These are phyloP conservation scores for Neodidymelliopsis sp. DNA, from an alignment of 2,329 filamentous ascomycete genomes.

Conservation along the genomic window DNA sequence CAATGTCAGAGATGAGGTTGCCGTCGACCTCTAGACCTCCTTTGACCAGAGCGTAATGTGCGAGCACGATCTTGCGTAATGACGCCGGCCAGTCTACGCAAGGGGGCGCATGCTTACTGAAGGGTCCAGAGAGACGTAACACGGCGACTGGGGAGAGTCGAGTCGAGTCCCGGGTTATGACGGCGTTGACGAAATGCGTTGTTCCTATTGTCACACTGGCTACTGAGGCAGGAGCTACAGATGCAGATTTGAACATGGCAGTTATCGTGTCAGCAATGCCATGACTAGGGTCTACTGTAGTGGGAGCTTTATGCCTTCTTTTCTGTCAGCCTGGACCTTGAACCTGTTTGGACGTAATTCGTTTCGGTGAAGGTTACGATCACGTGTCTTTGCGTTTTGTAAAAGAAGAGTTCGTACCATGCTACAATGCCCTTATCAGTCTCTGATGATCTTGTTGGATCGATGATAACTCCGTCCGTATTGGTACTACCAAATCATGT, in stretches of 20 bases:
- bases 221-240: constrained; percentile 42
- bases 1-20: constrained; percentile 52
- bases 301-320: constrained; percentile 49
- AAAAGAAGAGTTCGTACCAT: constrained; percentile 32
- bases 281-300: constrained; percentile 48
- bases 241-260: constrained; percentile 45
- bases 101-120: constrained; percentile 58
- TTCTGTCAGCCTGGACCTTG: background rate
- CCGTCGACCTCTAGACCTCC: constrained; percentile 61
- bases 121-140: constrained; percentile 58
- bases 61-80: constrained; percentile 56
- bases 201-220: constrained; percentile 60
- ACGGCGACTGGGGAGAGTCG: constrained; percentile 62
- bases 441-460: constrained; percentile 38
- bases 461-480: constrained; percentile 48
- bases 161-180: constrained; percentile 58
- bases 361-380: background rate
- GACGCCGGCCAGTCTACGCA: constrained; percentile 59
- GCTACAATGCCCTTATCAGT: constrained; percentile 42
- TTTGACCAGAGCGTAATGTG: constrained; percentile 55
- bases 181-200: constrained; percentile 61
- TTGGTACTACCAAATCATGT: constrained; percentile 38
- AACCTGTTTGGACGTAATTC: too few species aligned
- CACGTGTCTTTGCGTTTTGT: constrained; percentile 13
- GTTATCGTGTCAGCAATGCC: constrained; percentile 47